Evolutionary conservation across 352 stramenopile species (phyloP), one percentile per base, ranked within the genome.

Genomic region (Globisporangium cederbergense): DNA sequence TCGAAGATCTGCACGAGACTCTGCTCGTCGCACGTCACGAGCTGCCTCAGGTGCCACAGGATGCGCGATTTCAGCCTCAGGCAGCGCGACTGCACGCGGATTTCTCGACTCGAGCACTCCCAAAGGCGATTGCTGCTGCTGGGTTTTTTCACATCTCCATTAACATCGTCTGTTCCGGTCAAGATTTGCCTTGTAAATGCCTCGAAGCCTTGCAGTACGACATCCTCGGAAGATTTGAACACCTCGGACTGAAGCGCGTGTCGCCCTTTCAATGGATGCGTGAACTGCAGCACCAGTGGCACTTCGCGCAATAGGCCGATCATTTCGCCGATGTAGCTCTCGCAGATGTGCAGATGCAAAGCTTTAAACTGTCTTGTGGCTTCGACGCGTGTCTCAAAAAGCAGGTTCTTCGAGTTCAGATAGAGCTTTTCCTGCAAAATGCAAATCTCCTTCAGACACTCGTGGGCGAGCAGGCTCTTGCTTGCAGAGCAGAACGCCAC

Each of bases 261-360:
- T 1, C 43, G 25, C 2, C 32, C 52, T 20, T 36, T 45, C 1
- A 55, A 50, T 11, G 63, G 22, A 22, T 70, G 50, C 56, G 67
- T 67, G 52, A 79, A 68, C 32, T 66, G 51, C 14, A 66, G 50
- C 9, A 65, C 43, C 64, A 65, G n/a, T 11, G 72, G 66, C 20
- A 77, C 25, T 18, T 60, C 62, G 16, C 64, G 60, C 25, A 79
- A 34, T 43, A 79, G 65, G 10, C 53, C 58, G 28, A 72, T 34
- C 16, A 68, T 64, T 50, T 81, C 74, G 13, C 72, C 52, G 34
- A 79, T 54, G 59, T 74, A 74, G 1, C 42, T 40, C 60, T 79
- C 69, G 49, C 63, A 77, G 9, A 65, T 50, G 4, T 65, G 43
- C 28, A 72, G 65, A 18, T 80, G 71, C 6, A 73, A n/a, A 1